Percentiles rank a stretch among this genome's conserved stretches.
phyloP scores from a whole-genome alignment of 495 filamentous ascomycete genomes.

The Podospora appendiculata region DNA sequence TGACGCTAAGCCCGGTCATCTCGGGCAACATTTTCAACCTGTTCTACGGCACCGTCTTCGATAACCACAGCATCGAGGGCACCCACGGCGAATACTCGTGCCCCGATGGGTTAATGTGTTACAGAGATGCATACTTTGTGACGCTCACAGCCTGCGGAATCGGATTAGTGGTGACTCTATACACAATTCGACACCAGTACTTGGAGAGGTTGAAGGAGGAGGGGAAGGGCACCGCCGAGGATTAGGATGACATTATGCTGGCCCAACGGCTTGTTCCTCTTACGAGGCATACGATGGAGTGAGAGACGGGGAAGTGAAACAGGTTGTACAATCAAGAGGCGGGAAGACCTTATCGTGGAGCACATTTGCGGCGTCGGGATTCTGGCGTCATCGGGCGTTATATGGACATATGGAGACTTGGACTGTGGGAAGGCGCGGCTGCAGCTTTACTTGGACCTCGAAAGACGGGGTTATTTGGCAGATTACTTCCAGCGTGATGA shows the following conservation, averaged over 20 bases:
- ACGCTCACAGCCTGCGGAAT: conserved; percentile 69
- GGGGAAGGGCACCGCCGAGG: conserved; percentile 25
- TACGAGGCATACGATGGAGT: too few species aligned
- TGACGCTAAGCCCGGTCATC: conserved; percentile 81
- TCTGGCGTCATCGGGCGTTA: too few species aligned
- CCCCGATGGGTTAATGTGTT: conserved; percentile 72
- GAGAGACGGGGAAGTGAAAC: too few species aligned
- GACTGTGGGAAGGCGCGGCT: too few species aligned
- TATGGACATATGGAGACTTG: too few species aligned
- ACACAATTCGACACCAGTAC: conserved; percentile 66
- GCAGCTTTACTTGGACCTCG: too few species aligned
- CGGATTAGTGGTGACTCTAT: conserved; percentile 62
- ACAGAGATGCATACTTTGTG: conserved; percentile 70
- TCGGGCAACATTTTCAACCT: conserved; percentile 89
- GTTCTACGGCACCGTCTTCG: conserved; percentile 75
- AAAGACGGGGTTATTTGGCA: too few species aligned
- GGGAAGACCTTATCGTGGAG: too few species aligned
- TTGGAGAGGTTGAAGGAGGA: conserved; percentile 16
- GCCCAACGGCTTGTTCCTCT: neutral
- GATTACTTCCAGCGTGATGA: too few species aligned
- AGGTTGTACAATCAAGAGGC: too few species aligned
- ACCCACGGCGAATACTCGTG: conserved; percentile 66
- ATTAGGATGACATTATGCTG: conserved; percentile 9
- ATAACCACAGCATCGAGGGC: conserved; percentile 64
- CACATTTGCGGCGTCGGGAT: too few species aligned